These are phyloP conservation scores for Alternaria gansuensis DNA, from an alignment of 2,329 filamentous ascomycete species.

Conservation along the genomic window DNA sequence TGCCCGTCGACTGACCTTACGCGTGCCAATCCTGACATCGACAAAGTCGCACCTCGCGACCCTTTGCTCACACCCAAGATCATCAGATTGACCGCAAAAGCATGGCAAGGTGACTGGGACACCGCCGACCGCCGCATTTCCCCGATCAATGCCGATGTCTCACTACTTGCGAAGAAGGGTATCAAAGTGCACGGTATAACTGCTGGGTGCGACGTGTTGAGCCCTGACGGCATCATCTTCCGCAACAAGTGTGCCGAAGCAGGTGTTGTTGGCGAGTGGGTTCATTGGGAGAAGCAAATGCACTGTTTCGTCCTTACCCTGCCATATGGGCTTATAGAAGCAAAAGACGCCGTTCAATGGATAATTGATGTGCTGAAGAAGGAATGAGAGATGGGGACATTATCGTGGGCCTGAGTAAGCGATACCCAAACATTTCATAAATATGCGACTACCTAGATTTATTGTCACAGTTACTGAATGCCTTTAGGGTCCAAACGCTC, in stretches of 20 bases:
- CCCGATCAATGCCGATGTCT: conserved; percentile 58
- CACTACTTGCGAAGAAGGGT: conserved; percentile 49
- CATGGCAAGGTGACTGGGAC: conserved; percentile 55
- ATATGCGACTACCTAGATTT: not conserved
- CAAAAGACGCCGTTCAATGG: conserved; percentile 59
- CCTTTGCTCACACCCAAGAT: conserved; percentile 58
- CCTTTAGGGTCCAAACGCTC: conserved; percentile 1
- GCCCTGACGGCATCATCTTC: conserved; percentile 62
- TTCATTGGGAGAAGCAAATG: conserved; percentile 69
- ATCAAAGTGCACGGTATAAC: conserved; percentile 63
- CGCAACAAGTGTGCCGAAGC: conserved; percentile 56
- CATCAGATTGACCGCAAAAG: conserved; percentile 54
- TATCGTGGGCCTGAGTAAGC: conserved; percentile 3
- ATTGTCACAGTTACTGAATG: not conserved
- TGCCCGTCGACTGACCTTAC: conserved; percentile 62
- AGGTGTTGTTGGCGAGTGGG: conserved; percentile 62
- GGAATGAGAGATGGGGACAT: conserved; percentile 21
- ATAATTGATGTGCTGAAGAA: conserved; percentile 52
- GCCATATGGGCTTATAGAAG: conserved; percentile 60
- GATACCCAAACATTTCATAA: conserved; percentile 12
- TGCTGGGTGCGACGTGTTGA: conserved; percentile 63
- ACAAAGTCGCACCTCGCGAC: conserved; percentile 54
- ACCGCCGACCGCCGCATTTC: conserved; percentile 59
- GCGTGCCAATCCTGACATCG: conserved; percentile 58
- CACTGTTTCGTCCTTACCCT: conserved; percentile 66